Evolutionary conservation across 805 yeast genomes (phyloP), one percentile per base, ranked within the genome.

Genomic region (Wickerhamomyces canadensis): DNA sequence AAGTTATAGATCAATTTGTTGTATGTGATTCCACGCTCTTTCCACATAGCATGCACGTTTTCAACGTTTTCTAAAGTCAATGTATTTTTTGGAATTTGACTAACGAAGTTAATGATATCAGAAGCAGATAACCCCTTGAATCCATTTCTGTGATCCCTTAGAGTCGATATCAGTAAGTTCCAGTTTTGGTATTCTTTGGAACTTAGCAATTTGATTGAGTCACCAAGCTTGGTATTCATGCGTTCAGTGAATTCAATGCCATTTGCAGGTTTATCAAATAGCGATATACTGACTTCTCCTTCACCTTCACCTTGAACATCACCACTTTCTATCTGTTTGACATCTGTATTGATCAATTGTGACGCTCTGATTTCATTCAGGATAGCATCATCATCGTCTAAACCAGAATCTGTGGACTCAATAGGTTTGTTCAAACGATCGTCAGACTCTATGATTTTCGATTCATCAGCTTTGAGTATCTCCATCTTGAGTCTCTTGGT

Each of bases 161-260:
- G 26, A 12, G 52, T 47, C 2, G 29, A 4, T 1, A 58, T 38
- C 3, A 71, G 62, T 31, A 59, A 39, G 4, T 48, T 43, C 79
- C 79, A 74, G 44, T 72, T 63, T 41, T 68, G 72, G 34, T 57
- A 44, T 5, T 62, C 58, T 41, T 61, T 61, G 8, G 66, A 59
- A 1, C 67, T 65, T 27, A 73, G 54, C 46, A 57, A 60, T 33
- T 55, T 61, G 1, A 67, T 55, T 0, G 73, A 57, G 18, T 67
- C 60, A 0, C 75, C 77, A 5, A 74, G 48, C 33, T 58, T 58
- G 3, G 58, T 60, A 12, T 56, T 41, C 7, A 73, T 55, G 0
- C 58, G 22, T 1, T 45, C 48, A 0, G 76, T 74, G 3, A 72
- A 28, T 4, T 48, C 19, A 16, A 47, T 43, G 2, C 54, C 53